Base-by-base conservation (phyloP, 176 grass and related monocot genomes). In the Bromus sterilis region DNA sequence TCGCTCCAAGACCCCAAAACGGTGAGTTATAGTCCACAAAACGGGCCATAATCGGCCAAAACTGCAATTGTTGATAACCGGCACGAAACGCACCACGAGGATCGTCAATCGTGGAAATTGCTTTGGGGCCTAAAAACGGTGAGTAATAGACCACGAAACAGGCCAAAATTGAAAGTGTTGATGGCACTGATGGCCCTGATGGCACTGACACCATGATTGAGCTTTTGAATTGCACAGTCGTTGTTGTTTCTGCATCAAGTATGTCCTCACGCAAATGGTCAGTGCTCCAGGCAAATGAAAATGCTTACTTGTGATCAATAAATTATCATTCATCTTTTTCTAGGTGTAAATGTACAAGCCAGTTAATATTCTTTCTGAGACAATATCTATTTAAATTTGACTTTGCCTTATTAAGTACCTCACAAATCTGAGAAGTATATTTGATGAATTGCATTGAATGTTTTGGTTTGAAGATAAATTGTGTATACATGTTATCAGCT, bases 221-320 rank as follows among this genome's bases (percentile, higher is more conserved):
- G 56, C 92, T 98, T 62, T 59, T 71, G 25, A 87, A 88, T 60
- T 94, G 95, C 84, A 89, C 32, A 2, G 83, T 94, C 14, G 20
- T 84, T 42, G 86, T 90, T 79, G 88, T 98, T 86, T 98, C 95
- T 89, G 86, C 90, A 21, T 91, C 95, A 59, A 82, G 84, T 84
- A 80, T 89, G 76, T 66, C 80, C 74, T 94, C 95, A 33, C 92
- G 86, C 30, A 98, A 94, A 87, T 98, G 95, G 92, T 98, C 25
- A 91, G 95, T 95, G 49, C 33, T 65, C 8, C 4, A 13, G 44
- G 28, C 25, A 68, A 46, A 29, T 24, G 1, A 74, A 26, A 58
- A 56, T 23, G 37, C 21, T 36, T 60, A 12, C 14, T 13, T 20
- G 69, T 43, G 32, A 63, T 66, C 2, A 56, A 25, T 4, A 53